Conservation (phyloP, 192 early-diverging fungal genomes). For the Coemansia aciculifera region DNA sequence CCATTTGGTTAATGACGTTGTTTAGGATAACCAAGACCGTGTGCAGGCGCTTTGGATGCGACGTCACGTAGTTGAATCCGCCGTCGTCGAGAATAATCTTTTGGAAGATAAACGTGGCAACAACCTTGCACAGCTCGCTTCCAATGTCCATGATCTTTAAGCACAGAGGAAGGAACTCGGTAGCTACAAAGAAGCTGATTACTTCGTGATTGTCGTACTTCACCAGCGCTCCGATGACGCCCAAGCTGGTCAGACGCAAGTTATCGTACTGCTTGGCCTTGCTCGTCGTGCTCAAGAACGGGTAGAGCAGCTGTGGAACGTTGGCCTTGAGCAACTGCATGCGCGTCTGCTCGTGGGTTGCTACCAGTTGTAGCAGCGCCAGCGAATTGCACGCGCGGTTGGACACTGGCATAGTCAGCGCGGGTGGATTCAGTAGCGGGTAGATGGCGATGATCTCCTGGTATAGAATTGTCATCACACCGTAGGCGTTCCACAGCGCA, state of each 20-base stretch:
- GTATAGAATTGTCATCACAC: constrained; percentile 90
- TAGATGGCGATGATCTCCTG: constrained; percentile 98
- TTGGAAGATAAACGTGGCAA: constrained; percentile 99
- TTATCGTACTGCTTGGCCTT: constrained; percentile 97
- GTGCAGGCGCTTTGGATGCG: constrained; percentile 73
- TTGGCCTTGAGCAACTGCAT: constrained; percentile 70
- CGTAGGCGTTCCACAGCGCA: constrained; percentile 97
- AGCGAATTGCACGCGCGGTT: constrained; percentile 97
- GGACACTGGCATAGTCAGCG: constrained; percentile 82
- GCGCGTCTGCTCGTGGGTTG: constrained; percentile 90
- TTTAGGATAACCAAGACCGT: constrained; percentile 92
- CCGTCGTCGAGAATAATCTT: constrained; percentile 93
- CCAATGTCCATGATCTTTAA: constrained; percentile 99
- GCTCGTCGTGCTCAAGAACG: constrained; percentile 94
- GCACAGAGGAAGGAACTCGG: constrained; percentile 97
- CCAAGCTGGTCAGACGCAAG: constrained; percentile 87
- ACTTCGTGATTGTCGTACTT: constrained; percentile 98
- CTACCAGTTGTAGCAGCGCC: constrained; percentile 93
- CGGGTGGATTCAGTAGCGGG: constrained; percentile 83
- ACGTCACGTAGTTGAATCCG: constrained; percentile 65
- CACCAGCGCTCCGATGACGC: constrained; percentile 95
- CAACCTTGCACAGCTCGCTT: constrained; percentile 94
- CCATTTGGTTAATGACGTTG: constrained; percentile 91
- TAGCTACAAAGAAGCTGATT: constrained; percentile 90
- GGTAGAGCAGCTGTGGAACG: constrained; percentile 96